These are phyloP conservation scores for Omphalotus guepiniiformis DNA, from an alignment of 768 basidiomycete species.

Conservation along the genomic window DNA sequence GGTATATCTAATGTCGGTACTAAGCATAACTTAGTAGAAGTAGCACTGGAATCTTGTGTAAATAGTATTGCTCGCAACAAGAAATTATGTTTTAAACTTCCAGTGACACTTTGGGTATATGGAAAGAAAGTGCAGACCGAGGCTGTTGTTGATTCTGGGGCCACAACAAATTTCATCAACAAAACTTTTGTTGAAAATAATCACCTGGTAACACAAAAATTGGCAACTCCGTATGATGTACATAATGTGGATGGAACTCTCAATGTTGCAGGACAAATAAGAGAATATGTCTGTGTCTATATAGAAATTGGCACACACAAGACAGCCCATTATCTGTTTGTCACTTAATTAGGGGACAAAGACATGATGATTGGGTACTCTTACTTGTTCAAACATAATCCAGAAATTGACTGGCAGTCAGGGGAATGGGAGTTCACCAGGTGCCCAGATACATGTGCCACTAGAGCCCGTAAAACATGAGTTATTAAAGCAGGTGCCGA, in stretches of 20 bases:
- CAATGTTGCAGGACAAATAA: slow-evolving; percentile 3
- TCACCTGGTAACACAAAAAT: slow-evolving; percentile 3
- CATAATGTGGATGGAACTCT: neutral
- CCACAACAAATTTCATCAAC: slow-evolving; percentile 6
- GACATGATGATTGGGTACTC: neutral
- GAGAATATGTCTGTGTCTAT: neutral
- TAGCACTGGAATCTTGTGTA: slow-evolving; percentile 4
- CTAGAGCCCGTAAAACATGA: slow-evolving; percentile 1
- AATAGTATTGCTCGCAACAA: slow-evolving; percentile 1
- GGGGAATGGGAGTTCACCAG: slow-evolving; percentile 7
- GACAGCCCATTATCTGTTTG: neutral
- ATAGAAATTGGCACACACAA: neutral
- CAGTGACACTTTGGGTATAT: slow-evolving; percentile 5
- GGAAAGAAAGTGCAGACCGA: neutral
- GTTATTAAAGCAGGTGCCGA: neutral
- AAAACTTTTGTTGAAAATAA: neutral
- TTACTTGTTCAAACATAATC: slow-evolving; percentile 3
- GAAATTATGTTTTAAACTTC: slow-evolving; percentile 3
- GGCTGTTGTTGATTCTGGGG: slow-evolving; percentile 5
- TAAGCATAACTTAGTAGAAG: neutral
- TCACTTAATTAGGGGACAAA: neutral
- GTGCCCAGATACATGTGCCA: slow-evolving; percentile 5
- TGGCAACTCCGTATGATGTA: neutral
- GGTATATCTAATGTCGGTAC: neutral
- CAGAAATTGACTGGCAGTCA: slow-evolving; percentile 1